These are phyloP conservation scores for Solanum hybrid DNA, from an alignment of 305 asterid genomes.

Conservation along the genomic window DNA sequence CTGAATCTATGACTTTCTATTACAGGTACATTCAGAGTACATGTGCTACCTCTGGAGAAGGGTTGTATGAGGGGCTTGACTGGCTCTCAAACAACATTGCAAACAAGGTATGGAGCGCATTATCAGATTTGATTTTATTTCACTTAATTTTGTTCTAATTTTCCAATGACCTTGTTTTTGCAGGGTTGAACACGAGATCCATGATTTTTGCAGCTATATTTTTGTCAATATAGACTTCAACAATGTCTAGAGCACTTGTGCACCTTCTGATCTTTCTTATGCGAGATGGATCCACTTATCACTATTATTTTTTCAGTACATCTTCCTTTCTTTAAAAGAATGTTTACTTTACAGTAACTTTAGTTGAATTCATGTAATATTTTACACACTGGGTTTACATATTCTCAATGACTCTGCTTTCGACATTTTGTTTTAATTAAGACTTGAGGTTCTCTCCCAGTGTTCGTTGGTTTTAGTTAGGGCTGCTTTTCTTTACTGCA, in stretches of 20 bases:
- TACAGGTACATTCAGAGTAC: conserved; percentile 76
- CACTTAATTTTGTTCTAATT: not conserved
- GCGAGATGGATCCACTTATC: not conserved
- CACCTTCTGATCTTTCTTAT: conserved; percentile 2
- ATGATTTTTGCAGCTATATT: conserved; percentile 22
- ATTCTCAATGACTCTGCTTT: not conserved
- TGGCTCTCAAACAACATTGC: conserved; percentile 89
- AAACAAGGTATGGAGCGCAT: conserved; percentile 33
- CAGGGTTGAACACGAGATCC: conserved; percentile 29
- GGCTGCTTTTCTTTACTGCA: not conserved
- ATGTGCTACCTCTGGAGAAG: conserved; percentile 70
- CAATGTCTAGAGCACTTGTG: conserved; percentile 2
- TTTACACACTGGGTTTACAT: not conserved
- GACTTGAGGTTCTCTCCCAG: not conserved
- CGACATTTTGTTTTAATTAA: not conserved
- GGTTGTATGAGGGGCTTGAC: conserved; percentile 71
- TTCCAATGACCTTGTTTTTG: not conserved
- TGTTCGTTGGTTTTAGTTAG: not conserved
- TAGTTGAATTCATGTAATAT: conserved; percentile 1
- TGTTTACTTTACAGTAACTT: not conserved
- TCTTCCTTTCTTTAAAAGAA: not conserved
- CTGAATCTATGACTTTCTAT: not conserved
- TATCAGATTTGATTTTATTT: not conserved
- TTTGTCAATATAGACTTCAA: conserved; percentile 23
- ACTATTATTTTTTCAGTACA: not conserved